phyloP scores from a whole-genome alignment of 371 early-diverging fungal species.

The Chytridium lagenaria region DNA sequence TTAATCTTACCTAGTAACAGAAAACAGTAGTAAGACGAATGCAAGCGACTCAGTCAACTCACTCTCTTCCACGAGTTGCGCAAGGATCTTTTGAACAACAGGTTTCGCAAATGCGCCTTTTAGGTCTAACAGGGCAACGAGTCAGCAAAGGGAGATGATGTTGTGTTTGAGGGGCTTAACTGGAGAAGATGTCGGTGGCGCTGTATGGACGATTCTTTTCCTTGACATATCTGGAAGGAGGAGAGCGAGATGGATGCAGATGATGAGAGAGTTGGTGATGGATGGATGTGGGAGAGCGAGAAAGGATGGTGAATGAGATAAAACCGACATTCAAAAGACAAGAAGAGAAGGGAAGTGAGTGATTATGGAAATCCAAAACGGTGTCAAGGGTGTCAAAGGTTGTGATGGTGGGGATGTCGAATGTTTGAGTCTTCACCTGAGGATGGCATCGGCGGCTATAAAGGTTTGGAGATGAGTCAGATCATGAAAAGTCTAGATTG shows the following conservation, averaged over 20 bases:
- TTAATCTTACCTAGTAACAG: constrained; percentile 27
- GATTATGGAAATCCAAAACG: no score
- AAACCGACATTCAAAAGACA: no score
- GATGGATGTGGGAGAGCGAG: background rate
- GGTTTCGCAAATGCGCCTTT: constrained; percentile 46
- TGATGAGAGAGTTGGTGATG: background rate
- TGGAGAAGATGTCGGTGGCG: constrained; percentile 62
- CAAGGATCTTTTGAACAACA: constrained; percentile 44
- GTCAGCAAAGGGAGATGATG: background rate
- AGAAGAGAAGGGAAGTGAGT: no score
- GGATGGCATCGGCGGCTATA: constrained; percentile 12
- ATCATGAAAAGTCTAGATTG: background rate
- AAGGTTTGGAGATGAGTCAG: background rate
- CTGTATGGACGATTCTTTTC: constrained; percentile 57
- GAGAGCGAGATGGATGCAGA: background rate
- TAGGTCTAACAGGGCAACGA: constrained; percentile 41
- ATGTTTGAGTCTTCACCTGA: background rate
- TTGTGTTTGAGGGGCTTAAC: constrained; percentile 20
- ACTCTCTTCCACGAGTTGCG: constrained; percentile 46
- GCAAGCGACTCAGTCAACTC: background rate
- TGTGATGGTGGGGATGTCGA: background rate
- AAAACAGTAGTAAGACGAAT: background rate
- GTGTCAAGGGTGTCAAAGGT: background rate
- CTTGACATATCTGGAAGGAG: constrained; percentile 26
- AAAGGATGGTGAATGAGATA: no score